Evolutionary conservation across 257 asterid species (phyloP).

Genomic region (Solanum sparsipilum): DNA sequence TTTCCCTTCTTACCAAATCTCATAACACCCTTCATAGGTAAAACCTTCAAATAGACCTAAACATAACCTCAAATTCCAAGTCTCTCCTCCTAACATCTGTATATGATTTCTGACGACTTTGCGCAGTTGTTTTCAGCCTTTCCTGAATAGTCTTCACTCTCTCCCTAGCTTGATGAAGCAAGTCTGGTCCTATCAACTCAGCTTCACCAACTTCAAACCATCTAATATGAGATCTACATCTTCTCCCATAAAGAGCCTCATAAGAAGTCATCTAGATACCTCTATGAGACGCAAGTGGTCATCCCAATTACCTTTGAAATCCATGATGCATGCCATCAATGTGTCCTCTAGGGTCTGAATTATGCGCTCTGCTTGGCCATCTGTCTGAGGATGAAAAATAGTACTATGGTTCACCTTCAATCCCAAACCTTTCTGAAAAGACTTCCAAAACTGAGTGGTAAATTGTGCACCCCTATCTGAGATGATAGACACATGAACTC

Average conservation of each 20-base stretch:
- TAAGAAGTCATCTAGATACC: neutral
- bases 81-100: neutral
- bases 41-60: neutral
- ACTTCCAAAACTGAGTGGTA: neutral
- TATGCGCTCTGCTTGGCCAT: neutral
- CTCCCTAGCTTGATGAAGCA: neutral
- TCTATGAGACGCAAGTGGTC: neutral
- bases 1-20: neutral
- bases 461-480: neutral
- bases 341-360: neutral
- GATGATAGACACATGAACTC: neutral
- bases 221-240: too few species aligned
- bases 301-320: neutral
- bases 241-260: neutral
- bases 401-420: neutral
- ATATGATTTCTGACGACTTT: too few species aligned
- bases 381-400: neutral
- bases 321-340: too few species aligned
- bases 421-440: neutral
- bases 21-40: neutral
- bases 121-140: neutral
- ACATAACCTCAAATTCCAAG: neutral
- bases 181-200: neutral
- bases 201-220: neutral
- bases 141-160: neutral